Base-by-base conservation (phyloP, 345 rosid species). In the Lepidium sativum region DNA sequence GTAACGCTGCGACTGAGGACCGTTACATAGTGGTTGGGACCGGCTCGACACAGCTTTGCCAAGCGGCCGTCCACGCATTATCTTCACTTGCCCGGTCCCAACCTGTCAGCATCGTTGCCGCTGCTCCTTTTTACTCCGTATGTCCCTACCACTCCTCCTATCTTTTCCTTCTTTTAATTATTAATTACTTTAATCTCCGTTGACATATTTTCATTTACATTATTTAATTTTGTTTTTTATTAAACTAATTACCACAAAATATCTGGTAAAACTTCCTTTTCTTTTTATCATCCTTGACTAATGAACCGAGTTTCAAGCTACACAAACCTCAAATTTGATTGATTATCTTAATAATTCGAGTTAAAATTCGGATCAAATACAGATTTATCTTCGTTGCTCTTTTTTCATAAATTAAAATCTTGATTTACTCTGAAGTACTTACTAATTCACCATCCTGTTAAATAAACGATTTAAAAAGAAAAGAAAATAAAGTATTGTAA, bases 81-180 rank as follows among this genome's bases (percentile, higher is more conserved):
- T 53, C 88, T 54, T 71, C 83, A 8, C 67, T 81, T 0, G 66
- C 63, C 39, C 68, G 73, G 52, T 25, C 80, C 21, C 66, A 81
- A 16, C 91, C 96, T 37, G 67, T 82, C 60, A 80, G 81, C 45
- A 86, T 94, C n/a, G 95, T 94, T 9, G 81, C 84, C 2, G 96
- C 99, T 7, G 90, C 92, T 2, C 99, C 99, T 45, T 94, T 75
- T 61, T 94, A 94, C 78, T 87, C 97, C 71, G 99, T 88, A 39
- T 76, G 84, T 42, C 61, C 59, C 54, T 54, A 70, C 63, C 68
- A 60, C 73, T 57, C 61, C 67, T 57, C 60, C 66, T 72, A 57
- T 56, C 42, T 14, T 17, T 31, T 0, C 1, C 2, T 10, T 20
- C 16, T 25, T 45, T 14, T 14, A 13, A 41, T 42, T 11, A 7